Percentiles rank a stretch among this genome's conserved stretches.
phyloP scores from a whole-genome alignment of 805 yeast species.

The Ogataea nitratoaversa region DNA sequence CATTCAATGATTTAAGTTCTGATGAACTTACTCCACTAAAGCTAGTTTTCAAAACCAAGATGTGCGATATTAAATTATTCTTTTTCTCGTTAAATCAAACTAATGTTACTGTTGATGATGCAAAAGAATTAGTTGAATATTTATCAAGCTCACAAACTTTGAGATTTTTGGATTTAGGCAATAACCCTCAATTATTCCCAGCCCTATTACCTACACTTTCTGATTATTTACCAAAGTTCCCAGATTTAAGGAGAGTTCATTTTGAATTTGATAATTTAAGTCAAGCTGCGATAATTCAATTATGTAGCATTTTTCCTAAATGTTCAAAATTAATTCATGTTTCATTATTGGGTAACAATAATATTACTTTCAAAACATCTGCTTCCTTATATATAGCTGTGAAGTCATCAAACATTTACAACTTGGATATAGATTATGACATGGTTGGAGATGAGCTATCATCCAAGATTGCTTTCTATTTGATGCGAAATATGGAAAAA shows the following conservation, averaged over 20 bases:
- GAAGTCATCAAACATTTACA: slow-evolving; percentile 44
- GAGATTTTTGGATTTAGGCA: slow-evolving; percentile 50
- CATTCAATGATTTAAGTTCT: slow-evolving; percentile 46
- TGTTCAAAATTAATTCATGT: slow-evolving; percentile 48
- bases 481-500: slow-evolving; percentile 54
- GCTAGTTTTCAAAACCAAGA: slow-evolving; percentile 31
- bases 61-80: slow-evolving; percentile 31
- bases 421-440: slow-evolving; percentile 52
- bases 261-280: slow-evolving; percentile 50
- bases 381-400: slow-evolving; percentile 49
- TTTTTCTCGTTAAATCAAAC: slow-evolving; percentile 54
- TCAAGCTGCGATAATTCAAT: slow-evolving; percentile 43
- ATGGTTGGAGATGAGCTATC: slow-evolving; percentile 46
- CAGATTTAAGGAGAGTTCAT: slow-evolving; percentile 46
- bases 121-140: slow-evolving; percentile 36
- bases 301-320: slow-evolving; percentile 44
- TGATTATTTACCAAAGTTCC: slow-evolving; percentile 41
- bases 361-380: slow-evolving; percentile 39
- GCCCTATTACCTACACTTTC: slow-evolving; percentile 41
- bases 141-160: slow-evolving; percentile 37
- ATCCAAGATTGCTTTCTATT: slow-evolving; percentile 50
- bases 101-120: slow-evolving; percentile 34
- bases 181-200: slow-evolving; percentile 50
- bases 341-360: slow-evolving; percentile 48
- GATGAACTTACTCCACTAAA: slow-evolving; percentile 46